Evolutionary conservation across 495 filamentous ascomycete species (phyloP).

Genomic region (Aspergillus wentii): DNA sequence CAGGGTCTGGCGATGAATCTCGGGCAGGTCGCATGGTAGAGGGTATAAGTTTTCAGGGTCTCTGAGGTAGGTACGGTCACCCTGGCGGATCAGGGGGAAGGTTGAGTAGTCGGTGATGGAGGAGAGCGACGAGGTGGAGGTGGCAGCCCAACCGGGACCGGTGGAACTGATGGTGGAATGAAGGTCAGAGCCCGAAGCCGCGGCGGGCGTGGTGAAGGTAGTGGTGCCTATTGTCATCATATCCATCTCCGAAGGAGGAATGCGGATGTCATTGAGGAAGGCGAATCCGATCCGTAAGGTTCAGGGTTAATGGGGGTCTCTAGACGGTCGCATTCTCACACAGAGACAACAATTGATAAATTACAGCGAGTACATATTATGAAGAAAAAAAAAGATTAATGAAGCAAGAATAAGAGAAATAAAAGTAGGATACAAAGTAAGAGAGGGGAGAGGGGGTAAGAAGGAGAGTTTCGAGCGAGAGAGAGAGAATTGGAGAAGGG

Average conservation of each 20-base stretch:
- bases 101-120: slow-evolving; percentile 41
- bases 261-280: slow-evolving; percentile 8
- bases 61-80: slow-evolving; percentile 77
- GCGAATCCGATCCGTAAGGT: too few species aligned
- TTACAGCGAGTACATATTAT: background rate
- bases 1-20: slow-evolving; percentile 82
- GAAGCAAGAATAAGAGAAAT: background rate
- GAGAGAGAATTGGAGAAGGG: slow-evolving; percentile 6
- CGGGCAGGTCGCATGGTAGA: slow-evolving; percentile 80
- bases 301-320: slow-evolving; percentile 17
- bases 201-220: slow-evolving; percentile 18
- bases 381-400: slow-evolving; percentile 1
- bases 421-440: slow-evolving; percentile 1
- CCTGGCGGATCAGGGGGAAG: slow-evolving; percentile 63
- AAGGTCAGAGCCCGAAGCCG: slow-evolving; percentile 34
- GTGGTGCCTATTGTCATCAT: slow-evolving; percentile 29
- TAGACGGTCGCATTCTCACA: slow-evolving; percentile 30
- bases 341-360: slow-evolving; percentile 1
- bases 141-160: slow-evolving; percentile 23
- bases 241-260: slow-evolving; percentile 28
- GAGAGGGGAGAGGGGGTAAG: slow-evolving; percentile 3
- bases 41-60: slow-evolving; percentile 74
- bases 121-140: slow-evolving; percentile 33
- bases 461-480: slow-evolving; percentile 7
- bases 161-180: slow-evolving; percentile 36